These are phyloP conservation scores for Aspergillus avenaceus DNA, from an alignment of 495 filamentous ascomycete species.

Conservation along the genomic window DNA sequence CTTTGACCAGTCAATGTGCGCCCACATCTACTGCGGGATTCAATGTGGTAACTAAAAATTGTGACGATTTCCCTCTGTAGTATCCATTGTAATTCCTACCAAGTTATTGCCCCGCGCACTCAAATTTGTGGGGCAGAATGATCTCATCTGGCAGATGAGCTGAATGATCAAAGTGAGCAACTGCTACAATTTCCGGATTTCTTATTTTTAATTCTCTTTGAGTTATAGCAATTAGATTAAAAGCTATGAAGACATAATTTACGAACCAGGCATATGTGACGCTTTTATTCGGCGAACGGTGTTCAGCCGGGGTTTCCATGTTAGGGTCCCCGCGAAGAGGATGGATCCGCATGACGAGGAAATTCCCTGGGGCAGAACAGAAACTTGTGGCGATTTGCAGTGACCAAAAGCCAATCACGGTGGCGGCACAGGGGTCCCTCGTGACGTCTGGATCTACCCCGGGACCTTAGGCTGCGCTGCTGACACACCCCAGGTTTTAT, in stretches of 20 bases:
- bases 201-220: not conserved
- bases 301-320: not conserved
- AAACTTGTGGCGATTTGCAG: not conserved
- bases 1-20: too few species aligned
- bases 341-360: not conserved
- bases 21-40: too few species aligned
- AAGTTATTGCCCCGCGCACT: not conserved
- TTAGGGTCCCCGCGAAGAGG: not conserved
- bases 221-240: too few species aligned
- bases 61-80: too few species aligned
- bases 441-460: not conserved
- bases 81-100: too few species aligned
- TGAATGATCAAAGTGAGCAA: not conserved
- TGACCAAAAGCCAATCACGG: not conserved
- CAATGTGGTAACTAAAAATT: too few species aligned
- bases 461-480: not conserved
- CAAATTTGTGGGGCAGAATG: not conserved
- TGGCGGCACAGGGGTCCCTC: not conserved
- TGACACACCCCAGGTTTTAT: not conserved
- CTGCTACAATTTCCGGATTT: not conserved
- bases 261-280: not conserved
- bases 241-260: too few species aligned
- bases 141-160: not conserved
- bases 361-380: not conserved
- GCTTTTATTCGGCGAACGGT: not conserved